Base-by-base conservation (phyloP, 2,329 filamentous ascomycete species). In the Lecanosticta acicola region DNA sequence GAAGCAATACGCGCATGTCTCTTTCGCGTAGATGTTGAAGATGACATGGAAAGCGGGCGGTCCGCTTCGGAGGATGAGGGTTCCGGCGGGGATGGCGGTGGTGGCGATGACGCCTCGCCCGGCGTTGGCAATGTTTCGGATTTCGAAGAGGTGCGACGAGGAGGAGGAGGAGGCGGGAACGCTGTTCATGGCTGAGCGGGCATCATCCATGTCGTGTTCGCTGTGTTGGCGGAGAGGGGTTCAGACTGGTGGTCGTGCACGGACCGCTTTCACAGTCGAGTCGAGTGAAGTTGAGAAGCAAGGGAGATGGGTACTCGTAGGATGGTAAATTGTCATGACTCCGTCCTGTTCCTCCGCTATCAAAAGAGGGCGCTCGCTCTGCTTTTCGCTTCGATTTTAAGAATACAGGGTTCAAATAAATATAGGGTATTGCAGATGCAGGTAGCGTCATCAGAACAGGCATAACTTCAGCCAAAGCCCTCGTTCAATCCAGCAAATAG, bases 1-100 rank as follows among this genome's bases (percentile, higher is more conserved):
- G 45, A 75, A 74, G 55, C 72, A 75, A 19, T 68, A 60, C 0
- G 66, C 71, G 58, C 72, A 75, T 9, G 74, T 71, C 60, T 75
- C 72, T 33, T 70, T 69, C 7, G 68, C 63, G 55, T 74, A 74
- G 39, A 71, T 64, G 38, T 70, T 66, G 33, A 71, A 64, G 3
- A 75, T 49, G 7, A 74, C 68, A 21, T 63, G 64, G 1, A 68
- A 59, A 3, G 65, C 61, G 1, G 71, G 64, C 14, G 66, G 61
- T n/a, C 59, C 54, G 14, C 67, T 65, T 14, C 59, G 59, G 49
- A 63, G 66, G 5, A 74, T 48, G 5, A 65, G 48, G 0, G 68
- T 68, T 34, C 58, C 60, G 4, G 57, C 43, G 7, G 64, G 46
- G 2, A 74, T 66, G 18, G 52, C 41, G 34, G 56, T 53, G 3